Conservation (phyloP, 768 basidiomycete genomes). For the Podaxis mareebaensis region DNA sequence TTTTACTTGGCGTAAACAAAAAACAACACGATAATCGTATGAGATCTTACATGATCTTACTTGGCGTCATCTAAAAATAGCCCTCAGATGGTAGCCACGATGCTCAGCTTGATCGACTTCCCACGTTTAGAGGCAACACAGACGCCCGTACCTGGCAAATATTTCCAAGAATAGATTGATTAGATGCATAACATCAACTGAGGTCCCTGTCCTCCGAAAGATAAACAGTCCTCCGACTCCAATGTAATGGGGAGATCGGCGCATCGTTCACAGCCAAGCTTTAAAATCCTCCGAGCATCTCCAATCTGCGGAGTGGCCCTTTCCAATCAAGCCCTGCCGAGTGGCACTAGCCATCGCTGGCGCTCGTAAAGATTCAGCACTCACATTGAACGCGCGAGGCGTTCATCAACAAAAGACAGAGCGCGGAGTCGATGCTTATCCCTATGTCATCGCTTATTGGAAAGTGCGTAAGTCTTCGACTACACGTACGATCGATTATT, state of each 20-base stretch:
- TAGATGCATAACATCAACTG: not conserved
- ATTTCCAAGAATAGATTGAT: not conserved
- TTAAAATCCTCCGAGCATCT: too few species aligned
- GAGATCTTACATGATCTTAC: not conserved
- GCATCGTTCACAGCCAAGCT: too few species aligned
- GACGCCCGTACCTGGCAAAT: not conserved
- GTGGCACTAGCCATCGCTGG: too few species aligned
- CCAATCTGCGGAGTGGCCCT: too few species aligned
- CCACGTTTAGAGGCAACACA: not conserved
- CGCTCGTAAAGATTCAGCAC: not conserved
- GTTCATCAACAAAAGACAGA: not conserved
- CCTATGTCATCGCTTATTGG: not conserved
- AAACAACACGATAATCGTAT: not conserved
- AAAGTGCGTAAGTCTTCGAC: not conserved
- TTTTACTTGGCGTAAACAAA: slow-evolving; percentile 7
- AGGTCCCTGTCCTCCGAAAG: not conserved
- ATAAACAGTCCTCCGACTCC: not conserved
- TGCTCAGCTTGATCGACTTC: not conserved
- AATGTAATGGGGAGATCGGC: not conserved
- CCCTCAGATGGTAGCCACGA: not conserved
- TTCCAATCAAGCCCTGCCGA: too few species aligned
- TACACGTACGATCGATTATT: not conserved
- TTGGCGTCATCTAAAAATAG: slow-evolving; percentile 4
- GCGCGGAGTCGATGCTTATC: not conserved
- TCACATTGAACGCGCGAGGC: not conserved